These are phyloP conservation scores for Cercospora sp. DNA, from an alignment of 2,329 filamentous ascomycete species.

Conservation along the genomic window DNA sequence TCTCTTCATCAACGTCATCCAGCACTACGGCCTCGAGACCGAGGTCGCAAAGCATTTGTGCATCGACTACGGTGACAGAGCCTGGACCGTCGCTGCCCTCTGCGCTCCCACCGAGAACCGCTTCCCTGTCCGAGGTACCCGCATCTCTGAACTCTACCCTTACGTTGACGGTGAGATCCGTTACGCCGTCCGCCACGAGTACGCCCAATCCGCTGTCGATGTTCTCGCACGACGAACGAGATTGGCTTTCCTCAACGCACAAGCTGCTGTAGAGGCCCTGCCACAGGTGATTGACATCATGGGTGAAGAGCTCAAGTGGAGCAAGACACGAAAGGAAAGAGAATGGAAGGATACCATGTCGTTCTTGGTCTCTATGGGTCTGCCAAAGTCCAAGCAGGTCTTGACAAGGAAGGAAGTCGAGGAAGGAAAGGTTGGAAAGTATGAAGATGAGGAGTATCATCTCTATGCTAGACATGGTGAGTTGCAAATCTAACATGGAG, in stretches of 20 bases:
- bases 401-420: constrained; percentile 62
- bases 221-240: constrained; percentile 82
- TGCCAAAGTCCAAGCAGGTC: constrained; percentile 57
- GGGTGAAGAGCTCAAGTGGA: constrained; percentile 80
- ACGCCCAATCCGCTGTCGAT: constrained; percentile 87
- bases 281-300: constrained; percentile 87
- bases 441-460: constrained; percentile 51
- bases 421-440: constrained; percentile 54
- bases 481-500: constrained; percentile 24
- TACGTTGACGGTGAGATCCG: constrained; percentile 90
- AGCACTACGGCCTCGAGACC: constrained; percentile 88
- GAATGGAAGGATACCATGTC: constrained; percentile 75
- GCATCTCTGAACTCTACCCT: constrained; percentile 78
- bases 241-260: constrained; percentile 86
- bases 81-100: constrained; percentile 84
- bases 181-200: constrained; percentile 85
- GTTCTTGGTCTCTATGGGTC: constrained; percentile 63
- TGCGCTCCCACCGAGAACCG: constrained; percentile 74
- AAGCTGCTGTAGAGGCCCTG: constrained; percentile 83
- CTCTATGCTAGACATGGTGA: constrained; percentile 54
- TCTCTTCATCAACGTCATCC: constrained; percentile 91
- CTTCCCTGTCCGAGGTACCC: constrained; percentile 79
- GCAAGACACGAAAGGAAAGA: constrained; percentile 66
- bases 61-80: constrained; percentile 85
- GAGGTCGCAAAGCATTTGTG: constrained; percentile 88